phyloP scores from a whole-genome alignment of 192 early-diverging fungal genomes.

The Backusella tarrabulga region DNA sequence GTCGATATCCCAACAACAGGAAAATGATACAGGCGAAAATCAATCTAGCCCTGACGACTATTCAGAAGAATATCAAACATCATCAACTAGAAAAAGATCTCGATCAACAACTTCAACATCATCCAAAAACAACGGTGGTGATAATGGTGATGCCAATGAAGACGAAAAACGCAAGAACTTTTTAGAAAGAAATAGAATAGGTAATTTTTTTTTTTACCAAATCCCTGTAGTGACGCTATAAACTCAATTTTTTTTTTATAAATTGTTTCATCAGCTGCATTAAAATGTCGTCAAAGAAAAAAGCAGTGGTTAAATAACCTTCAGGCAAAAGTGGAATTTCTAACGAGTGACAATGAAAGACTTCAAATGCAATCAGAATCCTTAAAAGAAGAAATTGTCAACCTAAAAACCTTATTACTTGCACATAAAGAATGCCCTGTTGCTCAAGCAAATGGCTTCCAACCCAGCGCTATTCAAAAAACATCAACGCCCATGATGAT shows the following conservation, averaged over 20 bases:
- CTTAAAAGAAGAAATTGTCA: conserved; percentile 70
- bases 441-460: conserved; percentile 62
- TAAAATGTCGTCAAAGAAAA: conserved; percentile 92
- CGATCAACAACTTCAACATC: neutral
- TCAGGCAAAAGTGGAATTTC: conserved; percentile 60
- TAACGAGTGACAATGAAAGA: conserved; percentile 63
- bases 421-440: conserved; percentile 30
- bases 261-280: conserved; percentile 57
- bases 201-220: conserved; percentile 33
- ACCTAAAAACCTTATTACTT: conserved; percentile 67
- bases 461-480: conserved; percentile 14
- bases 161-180: conserved; percentile 70
- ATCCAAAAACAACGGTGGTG: conserved; percentile 27
- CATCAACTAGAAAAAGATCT: neutral
- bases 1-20: conserved; percentile 1
- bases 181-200: conserved; percentile 88
- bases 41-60: neutral
- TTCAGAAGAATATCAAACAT: neutral
- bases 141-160: conserved; percentile 64
- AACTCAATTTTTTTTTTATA: neutral
- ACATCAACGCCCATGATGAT: neutral
- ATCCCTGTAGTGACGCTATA: neutral
- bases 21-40: too few relatives aligned
- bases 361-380: conserved; percentile 55
- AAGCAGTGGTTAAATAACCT: conserved; percentile 85